Evolutionary conservation across 2,329 filamentous ascomycete species (phyloP).

Genomic region (Chaetoscypha palmicola): DNA sequence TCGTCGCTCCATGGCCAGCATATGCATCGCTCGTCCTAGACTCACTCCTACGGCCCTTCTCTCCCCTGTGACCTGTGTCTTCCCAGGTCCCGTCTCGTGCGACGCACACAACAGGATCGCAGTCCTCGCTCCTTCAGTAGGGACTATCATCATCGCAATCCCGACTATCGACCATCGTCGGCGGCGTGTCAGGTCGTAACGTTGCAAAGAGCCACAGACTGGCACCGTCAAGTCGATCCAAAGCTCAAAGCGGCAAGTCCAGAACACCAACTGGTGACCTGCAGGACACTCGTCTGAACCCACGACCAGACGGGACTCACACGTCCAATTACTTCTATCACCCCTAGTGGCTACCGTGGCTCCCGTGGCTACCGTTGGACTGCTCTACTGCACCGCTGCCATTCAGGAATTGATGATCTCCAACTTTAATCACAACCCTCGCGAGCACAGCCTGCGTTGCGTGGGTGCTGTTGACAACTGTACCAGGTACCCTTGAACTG

Average conservation of each 20-base stretch:
- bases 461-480: neutral
- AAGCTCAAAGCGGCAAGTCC: neutral
- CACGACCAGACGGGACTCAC: neutral
- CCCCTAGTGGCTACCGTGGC: too few relatives aligned
- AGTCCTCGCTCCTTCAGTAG: too few relatives aligned
- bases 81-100: neutral
- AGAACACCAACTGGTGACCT: neutral
- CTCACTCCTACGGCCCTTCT: neutral
- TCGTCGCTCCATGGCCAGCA: too few relatives aligned
- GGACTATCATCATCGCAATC: neutral
- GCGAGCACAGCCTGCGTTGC: neutral
- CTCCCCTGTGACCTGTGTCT: neutral
- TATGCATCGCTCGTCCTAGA: too few relatives aligned
- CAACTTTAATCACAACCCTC: constrained; percentile 1
- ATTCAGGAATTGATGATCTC: neutral
- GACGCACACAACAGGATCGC: neutral
- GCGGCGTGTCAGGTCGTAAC: neutral
- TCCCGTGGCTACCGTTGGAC: neutral
- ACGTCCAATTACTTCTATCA: too few relatives aligned
- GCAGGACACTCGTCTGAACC: neutral
- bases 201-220: neutral
- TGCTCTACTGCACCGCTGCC: neutral
- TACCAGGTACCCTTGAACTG: neutral
- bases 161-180: neutral
- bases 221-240: neutral